Evolutionary conservation across 1,139 yeast species (phyloP), one percentile per base, ranked within the genome.

Genomic region (Zhuliangozyma blackwelliae): DNA sequence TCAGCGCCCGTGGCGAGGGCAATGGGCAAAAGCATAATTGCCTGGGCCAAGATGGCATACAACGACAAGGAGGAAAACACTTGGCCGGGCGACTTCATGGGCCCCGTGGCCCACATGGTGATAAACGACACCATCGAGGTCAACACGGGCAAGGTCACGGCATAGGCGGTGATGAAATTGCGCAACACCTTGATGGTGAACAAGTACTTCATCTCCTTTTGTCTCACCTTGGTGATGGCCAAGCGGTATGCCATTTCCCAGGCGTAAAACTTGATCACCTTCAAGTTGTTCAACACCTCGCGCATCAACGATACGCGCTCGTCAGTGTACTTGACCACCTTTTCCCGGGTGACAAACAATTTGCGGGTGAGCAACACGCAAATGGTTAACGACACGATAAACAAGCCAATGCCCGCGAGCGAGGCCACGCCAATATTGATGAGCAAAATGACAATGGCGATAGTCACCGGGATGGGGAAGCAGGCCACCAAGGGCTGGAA

Each of bases 1-100:
- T 76, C 82, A 22, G 78, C 72, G 25, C 73, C 73, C 25, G 77
- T 63, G 10, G 77, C 70, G 39, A 75, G 63, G 12, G 88, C 76
- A 39, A 73, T 59, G 10, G 82, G 81, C 40, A 76, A 61, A 46
- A 75, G 59, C 65, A 75, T 65, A 40, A 76, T 67, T 26, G 76
- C 74, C 43, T 65, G 69, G 4, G 77, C 73, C 48, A 76, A 65
- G 33, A 75, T 69, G 32, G 77, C 63, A 48, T 72, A 76, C 41
- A 76, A 62, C 1, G 79, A 64, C 44, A 76, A 63, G 0, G 80
- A 72, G 7, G 79, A 65, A 46, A 76, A 75, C 10, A 73, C 68
- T 34, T 61, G 61, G 29, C 75, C 76, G 11, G 75, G 65, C 11
- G 64, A 50, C 47, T 54, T 63, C 60, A 61, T 59, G 16, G 49